Percentiles rank a stretch among this genome's conserved stretches.
Evolutionary conservation across 2,329 filamentous ascomycete genomes (phyloP).

Genomic region (Nothopassalora personata): DNA sequence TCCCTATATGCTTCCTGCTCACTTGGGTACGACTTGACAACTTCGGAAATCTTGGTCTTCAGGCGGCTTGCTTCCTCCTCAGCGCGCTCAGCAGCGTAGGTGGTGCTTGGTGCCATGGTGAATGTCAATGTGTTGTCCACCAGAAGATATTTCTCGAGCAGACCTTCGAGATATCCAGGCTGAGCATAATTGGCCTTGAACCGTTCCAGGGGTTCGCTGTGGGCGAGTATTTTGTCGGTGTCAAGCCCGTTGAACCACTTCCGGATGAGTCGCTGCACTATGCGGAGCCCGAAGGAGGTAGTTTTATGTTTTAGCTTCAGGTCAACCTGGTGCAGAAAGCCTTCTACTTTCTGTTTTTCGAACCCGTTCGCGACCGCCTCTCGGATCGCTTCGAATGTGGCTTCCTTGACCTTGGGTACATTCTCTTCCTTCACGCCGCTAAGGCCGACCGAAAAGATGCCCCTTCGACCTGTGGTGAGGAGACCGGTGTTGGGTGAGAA

Average conservation of each 20-base stretch:
- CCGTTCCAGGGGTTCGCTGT: slow-evolving; percentile 79
- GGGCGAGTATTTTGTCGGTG: slow-evolving; percentile 83
- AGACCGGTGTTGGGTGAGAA: slow-evolving; percentile 95
- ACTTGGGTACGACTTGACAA: slow-evolving; percentile 62
- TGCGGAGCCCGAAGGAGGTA: slow-evolving; percentile 84
- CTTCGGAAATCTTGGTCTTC: slow-evolving; percentile 66
- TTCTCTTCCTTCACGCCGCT: slow-evolving; percentile 82
- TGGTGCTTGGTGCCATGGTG: slow-evolving; percentile 82
- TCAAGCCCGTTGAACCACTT: slow-evolving; percentile 95
- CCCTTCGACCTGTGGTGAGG: slow-evolving; percentile 65
- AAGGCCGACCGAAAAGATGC: slow-evolving; percentile 84
- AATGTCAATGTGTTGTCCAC: slow-evolving; percentile 85
- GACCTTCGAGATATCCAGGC: slow-evolving; percentile 72
- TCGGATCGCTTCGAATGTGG: slow-evolving; percentile 65
- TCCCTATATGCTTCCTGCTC: slow-evolving; percentile 65
- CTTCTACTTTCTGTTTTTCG: slow-evolving; percentile 83
- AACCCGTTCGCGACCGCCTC: slow-evolving; percentile 73
- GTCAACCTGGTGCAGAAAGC: slow-evolving; percentile 88
- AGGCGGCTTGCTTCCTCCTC: slow-evolving; percentile 72
- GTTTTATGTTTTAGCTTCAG: slow-evolving; percentile 94
- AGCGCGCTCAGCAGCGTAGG: slow-evolving; percentile 67
- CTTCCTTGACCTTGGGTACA: slow-evolving; percentile 68
- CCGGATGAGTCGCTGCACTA: slow-evolving; percentile 82
- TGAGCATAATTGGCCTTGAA: slow-evolving; percentile 74
- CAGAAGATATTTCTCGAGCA: slow-evolving; percentile 85